Percentiles rank a stretch among this genome's conserved stretches.
phyloP scores from a whole-genome alignment of 345 rosid species.

The Stellera chamaejasme region DNA sequence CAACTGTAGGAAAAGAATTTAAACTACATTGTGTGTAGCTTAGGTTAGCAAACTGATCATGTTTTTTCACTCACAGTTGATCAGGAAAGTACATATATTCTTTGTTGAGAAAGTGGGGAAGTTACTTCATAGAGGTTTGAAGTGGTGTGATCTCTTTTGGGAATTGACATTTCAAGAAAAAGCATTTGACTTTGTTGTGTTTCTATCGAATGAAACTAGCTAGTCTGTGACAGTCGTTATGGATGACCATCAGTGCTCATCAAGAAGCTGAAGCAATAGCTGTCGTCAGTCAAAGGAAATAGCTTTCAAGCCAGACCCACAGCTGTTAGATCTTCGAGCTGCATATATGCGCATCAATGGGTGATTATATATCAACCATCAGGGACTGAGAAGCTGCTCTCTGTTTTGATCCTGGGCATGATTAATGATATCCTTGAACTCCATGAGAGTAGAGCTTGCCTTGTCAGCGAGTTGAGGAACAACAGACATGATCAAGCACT shows the following conservation, averaged over 20 bases:
- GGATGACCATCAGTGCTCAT: conserved; percentile 98
- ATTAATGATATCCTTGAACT: conserved; percentile 51
- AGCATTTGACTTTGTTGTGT: too few relatives aligned
- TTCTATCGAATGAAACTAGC: too few relatives aligned
- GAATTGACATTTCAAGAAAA: too few relatives aligned
- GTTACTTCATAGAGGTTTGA: too few relatives aligned
- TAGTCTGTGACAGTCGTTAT: conserved; percentile 75
- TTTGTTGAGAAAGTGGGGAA: too few relatives aligned
- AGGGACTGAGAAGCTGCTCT: conserved; percentile 97
- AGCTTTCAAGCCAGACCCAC: conserved; percentile 91
- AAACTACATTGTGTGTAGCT: too few relatives aligned
- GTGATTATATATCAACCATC: conserved; percentile 39
- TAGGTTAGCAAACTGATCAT: too few relatives aligned
- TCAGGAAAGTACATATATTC: too few relatives aligned
- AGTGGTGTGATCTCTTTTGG: too few relatives aligned
- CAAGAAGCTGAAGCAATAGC: conserved; percentile 80
- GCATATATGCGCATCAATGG: conserved; percentile 86
- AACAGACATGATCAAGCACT: conserved; percentile 23
- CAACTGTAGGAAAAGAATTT: too few relatives aligned
- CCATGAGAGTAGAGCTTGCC: conserved; percentile 29
- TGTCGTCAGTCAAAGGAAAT: conserved; percentile 78
- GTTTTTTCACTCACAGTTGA: too few relatives aligned
- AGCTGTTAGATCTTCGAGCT: conserved; percentile 86
- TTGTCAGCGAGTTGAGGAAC: conserved; percentile 27
- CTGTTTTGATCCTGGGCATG: conserved; percentile 64